These are phyloP conservation scores for Pyrenophora tritici-repentis DNA, from an alignment of 2,329 filamentous ascomycete species.

Conservation along the genomic window DNA sequence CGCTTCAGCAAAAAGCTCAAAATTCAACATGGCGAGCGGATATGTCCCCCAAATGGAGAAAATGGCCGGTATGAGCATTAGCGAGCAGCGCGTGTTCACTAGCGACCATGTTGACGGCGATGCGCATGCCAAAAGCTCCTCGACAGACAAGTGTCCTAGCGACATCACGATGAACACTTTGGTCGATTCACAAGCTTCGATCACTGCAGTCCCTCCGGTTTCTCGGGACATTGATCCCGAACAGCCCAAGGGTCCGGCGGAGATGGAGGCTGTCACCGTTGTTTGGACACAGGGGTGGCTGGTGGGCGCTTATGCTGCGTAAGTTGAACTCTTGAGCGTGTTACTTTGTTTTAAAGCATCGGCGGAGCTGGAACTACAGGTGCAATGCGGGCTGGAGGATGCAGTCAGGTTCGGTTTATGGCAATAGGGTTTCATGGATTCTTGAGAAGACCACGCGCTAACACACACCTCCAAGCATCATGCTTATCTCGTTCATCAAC, in stretches of 20 bases:
- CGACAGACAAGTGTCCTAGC: not conserved
- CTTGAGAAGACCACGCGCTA: not conserved
- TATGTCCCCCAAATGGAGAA: conserved; percentile 10
- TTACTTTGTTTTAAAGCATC: too few relatives aligned
- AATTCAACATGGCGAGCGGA: conserved; percentile 12
- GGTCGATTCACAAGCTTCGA: not conserved
- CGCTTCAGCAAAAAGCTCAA: not conserved
- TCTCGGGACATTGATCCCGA: not conserved
- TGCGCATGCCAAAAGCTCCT: not conserved
- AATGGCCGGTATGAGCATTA: conserved; percentile 4
- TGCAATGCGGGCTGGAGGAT: too few relatives aligned
- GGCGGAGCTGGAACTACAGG: too few relatives aligned
- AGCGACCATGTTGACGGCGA: not conserved
- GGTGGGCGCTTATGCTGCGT: conserved; percentile 44
- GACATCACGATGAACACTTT: not conserved
- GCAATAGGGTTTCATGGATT: not conserved
- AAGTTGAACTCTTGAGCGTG: not conserved
- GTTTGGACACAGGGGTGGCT: conserved; percentile 50
- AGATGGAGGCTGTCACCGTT: conserved; percentile 50
- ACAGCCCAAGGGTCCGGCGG: conserved; percentile 28
- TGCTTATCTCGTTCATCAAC: conserved; percentile 45
- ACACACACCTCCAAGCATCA: conserved; percentile 11
- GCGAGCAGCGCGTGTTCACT: conserved; percentile 6
- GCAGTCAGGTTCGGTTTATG: too few relatives aligned
- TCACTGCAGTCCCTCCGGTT: not conserved